A percentile compares a stretch with the other conserved stretches of the same genome.
Conservation (phyloP, 768 basidiomycete species). For the Agaricus blazei region DNA sequence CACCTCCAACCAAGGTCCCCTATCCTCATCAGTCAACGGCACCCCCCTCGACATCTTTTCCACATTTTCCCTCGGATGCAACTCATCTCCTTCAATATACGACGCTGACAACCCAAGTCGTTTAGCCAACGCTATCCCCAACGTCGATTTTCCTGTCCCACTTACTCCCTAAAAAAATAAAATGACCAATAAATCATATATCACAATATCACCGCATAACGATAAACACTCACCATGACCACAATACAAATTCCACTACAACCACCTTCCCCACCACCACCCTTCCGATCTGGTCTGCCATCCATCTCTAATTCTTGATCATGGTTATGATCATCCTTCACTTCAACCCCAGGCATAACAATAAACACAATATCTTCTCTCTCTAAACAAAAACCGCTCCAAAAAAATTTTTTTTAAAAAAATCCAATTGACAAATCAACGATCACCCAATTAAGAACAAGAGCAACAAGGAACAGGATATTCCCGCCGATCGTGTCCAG, state of each 20-base stretch:
- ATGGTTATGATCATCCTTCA: not conserved
- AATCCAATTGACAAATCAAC: no score
- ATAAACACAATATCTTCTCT: no score
- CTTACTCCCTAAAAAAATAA: conserved; percentile 53
- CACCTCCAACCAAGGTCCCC: conserved; percentile 77
- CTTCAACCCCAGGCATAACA: no score
- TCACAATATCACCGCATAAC: not conserved
- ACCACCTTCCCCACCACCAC: no score
- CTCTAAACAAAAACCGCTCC: no score
- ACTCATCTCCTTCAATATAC: conserved; percentile 85
- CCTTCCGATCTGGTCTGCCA: no score
- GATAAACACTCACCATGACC: conserved; percentile 37
- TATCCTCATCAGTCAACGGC: conserved; percentile 77
- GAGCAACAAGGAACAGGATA: no score
- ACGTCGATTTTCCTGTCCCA: conserved; percentile 68
- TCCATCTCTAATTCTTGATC: no score
- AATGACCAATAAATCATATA: not conserved
- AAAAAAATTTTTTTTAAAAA: no score
- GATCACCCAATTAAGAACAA: no score
- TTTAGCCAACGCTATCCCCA: conserved; percentile 58
- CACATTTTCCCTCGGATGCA: conserved; percentile 78
- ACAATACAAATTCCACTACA: conserved; percentile 22
- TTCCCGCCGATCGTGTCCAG: no score
- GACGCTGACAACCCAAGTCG: conserved; percentile 48
- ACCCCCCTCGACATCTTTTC: conserved; percentile 80